Conservation (phyloP, 163 green algal genomes). For the Chlorella variabilis region DNA sequence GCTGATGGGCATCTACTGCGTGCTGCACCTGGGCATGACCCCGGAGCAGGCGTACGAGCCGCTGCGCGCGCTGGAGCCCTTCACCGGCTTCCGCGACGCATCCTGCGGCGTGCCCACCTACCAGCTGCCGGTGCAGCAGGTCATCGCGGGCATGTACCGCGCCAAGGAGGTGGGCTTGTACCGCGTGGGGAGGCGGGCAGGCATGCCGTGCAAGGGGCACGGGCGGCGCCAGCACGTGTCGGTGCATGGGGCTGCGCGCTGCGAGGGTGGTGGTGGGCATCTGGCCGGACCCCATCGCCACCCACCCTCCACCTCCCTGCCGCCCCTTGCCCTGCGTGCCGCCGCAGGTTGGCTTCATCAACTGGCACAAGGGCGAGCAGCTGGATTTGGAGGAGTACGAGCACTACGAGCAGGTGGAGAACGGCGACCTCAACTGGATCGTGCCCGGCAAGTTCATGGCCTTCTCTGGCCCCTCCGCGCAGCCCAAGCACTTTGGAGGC, state of each 20-base stretch:
- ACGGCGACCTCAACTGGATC: constrained; percentile 97
- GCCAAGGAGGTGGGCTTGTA: constrained; percentile 62
- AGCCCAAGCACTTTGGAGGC: constrained; percentile 76
- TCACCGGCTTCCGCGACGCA: constrained; percentile 87
- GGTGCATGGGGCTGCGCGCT: too few species aligned
- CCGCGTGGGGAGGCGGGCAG: too few species aligned
- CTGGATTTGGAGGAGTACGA: constrained; percentile 94
- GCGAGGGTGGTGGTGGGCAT: too few species aligned
- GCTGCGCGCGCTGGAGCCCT: constrained; percentile 72
- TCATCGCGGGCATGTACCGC: constrained; percentile 77
- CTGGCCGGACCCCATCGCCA: too few species aligned
- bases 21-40: constrained; percentile 72
- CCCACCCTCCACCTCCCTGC: too few species aligned
- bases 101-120: constrained; percentile 83
- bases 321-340: too few species aligned
- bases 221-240: too few species aligned
- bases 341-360: constrained; percentile 77
- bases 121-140: constrained; percentile 75
- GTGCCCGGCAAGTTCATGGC: constrained; percentile 94
- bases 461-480: constrained; percentile 82
- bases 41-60: constrained; percentile 77
- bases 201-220: too few species aligned
- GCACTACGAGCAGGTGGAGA: constrained; percentile 95
- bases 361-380: constrained; percentile 72
- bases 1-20: constrained; percentile 84